Evolutionary conservation across 768 basidiomycete genomes (phyloP), one percentile per base, ranked within the genome.

Genomic region (Ramaria rubella): DNA sequence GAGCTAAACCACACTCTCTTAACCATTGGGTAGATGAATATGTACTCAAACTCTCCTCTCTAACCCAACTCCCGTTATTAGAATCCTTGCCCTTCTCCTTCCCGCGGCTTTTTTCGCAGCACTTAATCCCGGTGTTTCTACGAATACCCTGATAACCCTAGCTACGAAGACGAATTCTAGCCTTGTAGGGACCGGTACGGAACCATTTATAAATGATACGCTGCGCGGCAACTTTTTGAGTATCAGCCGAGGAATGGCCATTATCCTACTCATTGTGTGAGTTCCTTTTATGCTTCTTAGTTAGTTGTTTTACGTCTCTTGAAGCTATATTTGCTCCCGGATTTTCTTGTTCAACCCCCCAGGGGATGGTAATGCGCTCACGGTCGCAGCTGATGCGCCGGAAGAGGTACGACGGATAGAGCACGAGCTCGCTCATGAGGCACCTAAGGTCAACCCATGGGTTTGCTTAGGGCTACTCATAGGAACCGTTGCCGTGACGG

Each of bases 261-360:
- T 88, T 53, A 70, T 87, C 14, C 74, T 90, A 5, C 75, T 87
- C 5, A 49, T 78, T 3, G 75, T 86, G 81, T 86, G 67, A 61
- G 79, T 68, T 9, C 4, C 26, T 42, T 53, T 5, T 30, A 15
- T 55, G 21, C 17, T n/a, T 44, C n/a, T 21, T 21, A 6, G 24
- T 5, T 24, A 27, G 46, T 23, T 57, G 1, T 36, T 43, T 27
- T 46, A 40, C 23, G 55, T 24, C 23, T 12, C 36, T 38, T 30
- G 48, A 50, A 84, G 86, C 14, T 88, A 90, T 62, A 65, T 87
- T 33, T 74, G 70, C 57, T 87, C 86, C 12, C 79, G 86, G 11
- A 73, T 89, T 26, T 90, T 80, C 69, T 67, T 87, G 36, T 82
- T 85, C 67, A 78, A 87, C 62, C 86, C 86, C 2, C 86, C 86